Conservation (phyloP, 2,329 filamentous ascomycete genomes). For the Septoria petroselini region DNA sequence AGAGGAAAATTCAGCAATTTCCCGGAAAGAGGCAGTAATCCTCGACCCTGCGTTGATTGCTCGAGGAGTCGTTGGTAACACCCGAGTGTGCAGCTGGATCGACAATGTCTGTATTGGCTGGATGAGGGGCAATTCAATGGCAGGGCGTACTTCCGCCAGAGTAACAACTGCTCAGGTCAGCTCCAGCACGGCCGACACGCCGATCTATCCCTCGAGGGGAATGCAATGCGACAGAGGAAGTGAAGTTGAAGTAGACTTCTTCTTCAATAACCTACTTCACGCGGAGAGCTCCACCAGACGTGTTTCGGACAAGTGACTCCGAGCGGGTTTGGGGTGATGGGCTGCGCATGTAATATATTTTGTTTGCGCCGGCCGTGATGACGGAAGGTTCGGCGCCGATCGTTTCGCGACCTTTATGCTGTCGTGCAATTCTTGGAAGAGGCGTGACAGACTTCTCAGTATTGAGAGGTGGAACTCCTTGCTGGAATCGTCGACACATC, state of each 20-base stretch:
- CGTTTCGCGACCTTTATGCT: not conserved
- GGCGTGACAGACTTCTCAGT: not conserved
- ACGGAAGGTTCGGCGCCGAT: not conserved
- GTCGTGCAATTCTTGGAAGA: no score
- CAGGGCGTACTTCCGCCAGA: no score
- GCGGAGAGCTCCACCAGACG: not conserved
- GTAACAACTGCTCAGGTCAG: no score
- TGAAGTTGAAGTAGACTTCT: constrained; percentile 11
- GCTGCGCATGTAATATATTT: constrained; percentile 2
- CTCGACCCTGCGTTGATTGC: no score
- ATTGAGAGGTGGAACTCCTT: no score
- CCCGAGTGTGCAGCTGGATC: no score
- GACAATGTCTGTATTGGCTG: no score
- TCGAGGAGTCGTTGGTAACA: no score
- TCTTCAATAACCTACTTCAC: constrained; percentile 3
- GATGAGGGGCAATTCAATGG: no score
- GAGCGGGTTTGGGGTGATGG: not conserved
- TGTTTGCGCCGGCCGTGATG: not conserved
- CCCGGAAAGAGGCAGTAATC: no score
- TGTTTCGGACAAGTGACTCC: not conserved
- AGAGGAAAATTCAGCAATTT: no score
- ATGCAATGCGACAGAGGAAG: not conserved
- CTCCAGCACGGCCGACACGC: not conserved
- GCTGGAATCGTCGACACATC: no score
- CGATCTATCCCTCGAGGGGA: not conserved